Percentiles rank a stretch among this genome's conserved stretches.
Conservation (phyloP, 1,284 basidiomycete species). For the Paramarasmius palmivorus region DNA sequence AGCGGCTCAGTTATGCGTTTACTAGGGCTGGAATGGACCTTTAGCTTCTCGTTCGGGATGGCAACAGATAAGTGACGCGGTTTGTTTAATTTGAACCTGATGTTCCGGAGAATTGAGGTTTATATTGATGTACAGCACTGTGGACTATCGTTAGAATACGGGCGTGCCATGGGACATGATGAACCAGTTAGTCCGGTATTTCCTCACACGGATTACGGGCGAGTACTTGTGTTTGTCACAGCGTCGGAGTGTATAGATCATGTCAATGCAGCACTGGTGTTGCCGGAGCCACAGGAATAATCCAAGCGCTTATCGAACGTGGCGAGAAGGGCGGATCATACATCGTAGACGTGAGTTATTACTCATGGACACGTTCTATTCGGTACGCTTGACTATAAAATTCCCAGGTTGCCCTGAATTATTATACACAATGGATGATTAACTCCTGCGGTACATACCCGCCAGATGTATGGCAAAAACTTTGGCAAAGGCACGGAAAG, state of each 20-base stretch:
- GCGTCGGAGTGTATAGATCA: background rate
- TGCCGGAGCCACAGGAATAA: constrained; percentile 7
- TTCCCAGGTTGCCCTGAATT: constrained; percentile 3
- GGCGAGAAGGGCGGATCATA: constrained; percentile 13
- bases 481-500: constrained; percentile 17
- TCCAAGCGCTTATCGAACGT: constrained; percentile 13
- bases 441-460: constrained; percentile 1
- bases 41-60: constrained; percentile 13
- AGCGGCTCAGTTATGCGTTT: too few species aligned
- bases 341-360: constrained; percentile 3
- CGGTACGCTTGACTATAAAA: background rate
- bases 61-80: constrained; percentile 18
- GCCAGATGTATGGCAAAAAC: constrained; percentile 19
- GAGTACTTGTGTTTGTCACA: background rate
- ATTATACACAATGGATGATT: constrained; percentile 12
- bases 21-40: constrained; percentile 9
- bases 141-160: constrained; percentile 10
- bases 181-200: constrained; percentile 17
- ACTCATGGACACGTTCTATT: background rate
- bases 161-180: constrained; percentile 13
- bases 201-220: constrained; percentile 16
- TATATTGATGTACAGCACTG: constrained; percentile 6
- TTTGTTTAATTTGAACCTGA: constrained; percentile 1
- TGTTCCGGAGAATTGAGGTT: background rate
- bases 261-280: constrained; percentile 10